Percentiles rank a stretch among this genome's conserved stretches.
phyloP scores from a whole-genome alignment of 1,139 yeast genomes.

The Yamadazyma buinensis region DNA sequence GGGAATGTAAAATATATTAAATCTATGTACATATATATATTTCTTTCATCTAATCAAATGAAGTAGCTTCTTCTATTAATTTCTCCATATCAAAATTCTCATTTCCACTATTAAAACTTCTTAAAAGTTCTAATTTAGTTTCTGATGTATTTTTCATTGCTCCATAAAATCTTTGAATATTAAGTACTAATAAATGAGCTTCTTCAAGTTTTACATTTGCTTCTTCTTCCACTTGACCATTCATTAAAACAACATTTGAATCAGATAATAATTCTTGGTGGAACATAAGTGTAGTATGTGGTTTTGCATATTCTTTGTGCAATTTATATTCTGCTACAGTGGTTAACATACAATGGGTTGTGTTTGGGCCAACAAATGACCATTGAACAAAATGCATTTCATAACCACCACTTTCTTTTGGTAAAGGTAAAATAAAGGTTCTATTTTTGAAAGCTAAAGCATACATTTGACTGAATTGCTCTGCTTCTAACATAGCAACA shows the following conservation, averaged over 20 bases:
- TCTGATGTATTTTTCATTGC: constrained; percentile 48
- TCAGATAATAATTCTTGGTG: constrained; percentile 71
- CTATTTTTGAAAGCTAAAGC: constrained; percentile 73
- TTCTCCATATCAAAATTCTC: constrained; percentile 59
- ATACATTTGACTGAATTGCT: constrained; percentile 58
- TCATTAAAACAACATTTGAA: constrained; percentile 76
- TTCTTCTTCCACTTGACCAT: constrained; percentile 77
- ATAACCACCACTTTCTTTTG: constrained; percentile 51
- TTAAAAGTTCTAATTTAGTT: constrained; percentile 54
- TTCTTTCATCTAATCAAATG: constrained; percentile 54
- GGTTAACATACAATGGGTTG: constrained; percentile 88
- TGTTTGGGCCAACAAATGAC: constrained; percentile 81
- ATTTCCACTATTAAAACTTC: constrained; percentile 68
- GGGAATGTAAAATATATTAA: constrained; percentile 5
- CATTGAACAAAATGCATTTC: constrained; percentile 95
- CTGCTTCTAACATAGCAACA: constrained; percentile 58
- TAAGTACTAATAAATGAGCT: constrained; percentile 74
- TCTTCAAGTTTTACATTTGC: constrained; percentile 62
- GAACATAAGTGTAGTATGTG: constrained; percentile 88
- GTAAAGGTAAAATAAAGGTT: constrained; percentile 68
- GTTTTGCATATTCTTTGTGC: constrained; percentile 89
- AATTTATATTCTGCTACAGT: constrained; percentile 89
- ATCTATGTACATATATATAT: neutral
- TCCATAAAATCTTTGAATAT: constrained; percentile 87
- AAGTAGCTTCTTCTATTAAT: constrained; percentile 68